Conservation (phyloP, 2,329 filamentous ascomycete genomes). For the Byssochlamys sp. region DNA sequence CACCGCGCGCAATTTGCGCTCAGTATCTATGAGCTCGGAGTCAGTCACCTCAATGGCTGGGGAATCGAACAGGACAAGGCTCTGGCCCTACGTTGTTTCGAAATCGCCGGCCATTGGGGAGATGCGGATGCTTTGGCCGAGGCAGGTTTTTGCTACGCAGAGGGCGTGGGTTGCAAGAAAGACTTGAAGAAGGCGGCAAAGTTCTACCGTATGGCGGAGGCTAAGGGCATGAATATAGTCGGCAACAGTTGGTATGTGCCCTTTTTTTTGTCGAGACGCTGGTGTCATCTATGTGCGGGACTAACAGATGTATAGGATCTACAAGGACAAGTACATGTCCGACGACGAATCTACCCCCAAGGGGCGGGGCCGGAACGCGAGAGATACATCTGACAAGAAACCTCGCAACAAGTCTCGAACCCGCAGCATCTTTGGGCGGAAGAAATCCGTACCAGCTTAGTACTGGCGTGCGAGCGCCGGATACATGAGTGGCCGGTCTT, state of each 20-base stretch:
- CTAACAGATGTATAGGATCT: slow-evolving; percentile 57
- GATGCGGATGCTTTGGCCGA: slow-evolving; percentile 90
- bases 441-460: slow-evolving; percentile 31
- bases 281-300: not conserved
- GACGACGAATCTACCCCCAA: slow-evolving; percentile 44
- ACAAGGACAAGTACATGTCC: slow-evolving; percentile 82
- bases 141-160: slow-evolving; percentile 89
- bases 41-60: slow-evolving; percentile 97
- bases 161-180: slow-evolving; percentile 90
- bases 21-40: slow-evolving; percentile 90
- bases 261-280: not conserved
- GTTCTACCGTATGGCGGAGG: slow-evolving; percentile 81
- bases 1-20: slow-evolving; percentile 88
- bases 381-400: slow-evolving; percentile 52
- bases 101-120: slow-evolving; percentile 91
- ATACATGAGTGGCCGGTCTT: not conserved
- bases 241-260: slow-evolving; percentile 86
- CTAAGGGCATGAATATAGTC: slow-evolving; percentile 92
- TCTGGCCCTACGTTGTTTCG: slow-evolving; percentile 82
- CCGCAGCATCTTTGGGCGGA: slow-evolving; percentile 61
- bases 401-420: slow-evolving; percentile 65
- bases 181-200: slow-evolving; percentile 87
- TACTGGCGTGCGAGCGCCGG: not conserved
- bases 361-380: slow-evolving; percentile 25
- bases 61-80: slow-evolving; percentile 86